Evolutionary conservation across 2,329 filamentous ascomycete species (phyloP).

Genomic region (Amylocarpus encephaloides): DNA sequence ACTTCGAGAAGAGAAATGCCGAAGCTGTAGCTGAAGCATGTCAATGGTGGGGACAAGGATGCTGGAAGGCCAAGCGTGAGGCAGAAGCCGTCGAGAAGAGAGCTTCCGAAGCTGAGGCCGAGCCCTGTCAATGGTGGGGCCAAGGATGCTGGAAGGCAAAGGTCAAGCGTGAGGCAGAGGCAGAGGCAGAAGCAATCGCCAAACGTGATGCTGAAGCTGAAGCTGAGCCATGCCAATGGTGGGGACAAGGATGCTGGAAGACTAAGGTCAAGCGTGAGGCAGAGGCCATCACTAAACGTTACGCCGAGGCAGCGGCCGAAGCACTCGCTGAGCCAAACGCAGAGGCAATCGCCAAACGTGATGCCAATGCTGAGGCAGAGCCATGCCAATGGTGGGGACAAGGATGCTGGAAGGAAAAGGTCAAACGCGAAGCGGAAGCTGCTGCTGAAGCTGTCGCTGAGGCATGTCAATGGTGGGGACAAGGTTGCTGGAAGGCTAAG

Average conservation of each 20-base stretch:
- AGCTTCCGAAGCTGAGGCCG: conserved; percentile 1
- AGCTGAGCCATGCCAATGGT: background rate
- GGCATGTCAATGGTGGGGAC: background rate
- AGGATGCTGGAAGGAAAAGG: conserved; percentile 18
- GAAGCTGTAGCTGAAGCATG: conserved; percentile 7
- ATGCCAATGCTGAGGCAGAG: conserved; percentile 10
- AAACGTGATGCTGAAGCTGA: conserved; percentile 12
- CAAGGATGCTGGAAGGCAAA: conserved; percentile 15
- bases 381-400: background rate
- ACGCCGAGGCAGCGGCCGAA: too few relatives aligned
- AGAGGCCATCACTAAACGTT: background rate
- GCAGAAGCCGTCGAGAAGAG: background rate
- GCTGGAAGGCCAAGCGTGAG: conserved; percentile 24
- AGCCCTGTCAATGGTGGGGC: conserved; percentile 24
- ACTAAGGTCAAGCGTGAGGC: conserved; percentile 16
- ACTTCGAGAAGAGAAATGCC: background rate
- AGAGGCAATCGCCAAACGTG: conserved; percentile 11
- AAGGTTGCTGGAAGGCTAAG: conserved; percentile 24
- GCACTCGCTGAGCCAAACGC: too few relatives aligned
- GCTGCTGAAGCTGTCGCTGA: conserved; percentile 10
- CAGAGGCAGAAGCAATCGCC: conserved; percentile 7
- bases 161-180: background rate
- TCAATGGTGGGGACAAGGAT: conserved; percentile 4
- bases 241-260: conserved; percentile 20
- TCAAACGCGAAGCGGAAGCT: conserved; percentile 18